These are phyloP conservation scores for Sicyos baderoa DNA, from an alignment of 306 rosid species.

Conservation along the genomic window DNA sequence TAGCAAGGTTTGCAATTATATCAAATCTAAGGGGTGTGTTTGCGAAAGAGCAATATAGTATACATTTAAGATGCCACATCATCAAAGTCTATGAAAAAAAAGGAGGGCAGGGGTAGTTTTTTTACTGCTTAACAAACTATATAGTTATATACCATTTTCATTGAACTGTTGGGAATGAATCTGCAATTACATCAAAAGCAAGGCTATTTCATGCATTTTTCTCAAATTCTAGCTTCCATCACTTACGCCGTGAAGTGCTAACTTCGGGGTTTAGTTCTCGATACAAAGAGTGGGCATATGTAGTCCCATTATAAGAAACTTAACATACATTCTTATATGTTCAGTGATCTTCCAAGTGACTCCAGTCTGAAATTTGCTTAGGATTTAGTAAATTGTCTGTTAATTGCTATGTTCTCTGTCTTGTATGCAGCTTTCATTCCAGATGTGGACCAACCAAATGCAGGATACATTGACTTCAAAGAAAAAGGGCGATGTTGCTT, in stretches of 20 bases:
- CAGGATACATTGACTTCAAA: slow-evolving; percentile 82
- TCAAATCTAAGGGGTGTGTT: no score
- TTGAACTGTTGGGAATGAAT: not conserved
- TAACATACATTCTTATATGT: not conserved
- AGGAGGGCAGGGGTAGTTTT: not conserved
- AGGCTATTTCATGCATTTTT: not conserved
- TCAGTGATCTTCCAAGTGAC: not conserved
- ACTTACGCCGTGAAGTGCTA: not conserved
- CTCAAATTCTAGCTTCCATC: not conserved
- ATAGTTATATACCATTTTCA: not conserved
- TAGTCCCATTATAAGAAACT: not conserved
- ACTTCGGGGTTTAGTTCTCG: not conserved
- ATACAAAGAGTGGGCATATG: not conserved
- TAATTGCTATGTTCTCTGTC: slow-evolving; percentile 10
- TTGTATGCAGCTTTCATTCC: slow-evolving; percentile 75
- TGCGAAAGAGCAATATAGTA: not conserved
- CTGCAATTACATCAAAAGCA: not conserved
- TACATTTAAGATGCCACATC: not conserved
- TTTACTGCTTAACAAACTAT: not conserved
- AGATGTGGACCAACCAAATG: slow-evolving; percentile 99
- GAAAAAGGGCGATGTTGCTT: slow-evolving; percentile 84
- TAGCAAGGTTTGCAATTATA: no score
- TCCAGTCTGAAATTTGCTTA: slow-evolving; percentile 6
- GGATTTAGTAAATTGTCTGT: slow-evolving; percentile 7
- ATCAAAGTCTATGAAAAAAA: not conserved